Conservation (phyloP, 805 yeast genomes). For the Monosporozyma aerobia region DNA sequence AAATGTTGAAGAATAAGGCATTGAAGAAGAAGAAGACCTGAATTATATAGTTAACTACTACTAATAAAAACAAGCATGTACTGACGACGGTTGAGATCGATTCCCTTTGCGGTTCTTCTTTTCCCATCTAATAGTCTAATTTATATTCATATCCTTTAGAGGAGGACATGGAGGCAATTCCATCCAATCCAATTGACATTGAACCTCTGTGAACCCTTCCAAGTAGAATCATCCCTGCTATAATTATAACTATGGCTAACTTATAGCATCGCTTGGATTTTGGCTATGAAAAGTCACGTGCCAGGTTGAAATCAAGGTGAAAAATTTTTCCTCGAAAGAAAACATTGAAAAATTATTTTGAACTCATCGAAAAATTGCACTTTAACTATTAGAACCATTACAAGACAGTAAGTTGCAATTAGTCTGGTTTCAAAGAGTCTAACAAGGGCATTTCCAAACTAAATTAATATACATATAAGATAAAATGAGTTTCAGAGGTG, state of each 20-base stretch:
- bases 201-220: not conserved
- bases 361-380: constrained; percentile 2
- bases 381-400: not conserved
- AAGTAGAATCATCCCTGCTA: no score
- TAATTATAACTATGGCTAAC: no score
- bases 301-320: not conserved
- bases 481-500: constrained; percentile 33
- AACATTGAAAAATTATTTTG: not conserved
- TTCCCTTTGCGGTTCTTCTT: not conserved
- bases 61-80: not conserved
- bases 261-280: not conserved
- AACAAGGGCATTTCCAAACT: not conserved
- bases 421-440: not conserved
- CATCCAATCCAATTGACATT: not conserved
- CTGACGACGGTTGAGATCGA: not conserved
- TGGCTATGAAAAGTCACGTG: not conserved
- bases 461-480: not conserved
- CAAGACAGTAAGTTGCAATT: not conserved
- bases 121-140: not conserved
- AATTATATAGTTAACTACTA: not conserved
- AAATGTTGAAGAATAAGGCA: constrained; percentile 25
- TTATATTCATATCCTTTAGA: not conserved
- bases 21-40: constrained; percentile 16
- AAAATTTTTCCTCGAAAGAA: constrained; percentile 1
- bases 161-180: no score